A percentile compares a stretch with the other conserved stretches of the same genome.
phyloP scores from a whole-genome alignment of 148 eudicot species.

The Salicornia ramosissima region DNA sequence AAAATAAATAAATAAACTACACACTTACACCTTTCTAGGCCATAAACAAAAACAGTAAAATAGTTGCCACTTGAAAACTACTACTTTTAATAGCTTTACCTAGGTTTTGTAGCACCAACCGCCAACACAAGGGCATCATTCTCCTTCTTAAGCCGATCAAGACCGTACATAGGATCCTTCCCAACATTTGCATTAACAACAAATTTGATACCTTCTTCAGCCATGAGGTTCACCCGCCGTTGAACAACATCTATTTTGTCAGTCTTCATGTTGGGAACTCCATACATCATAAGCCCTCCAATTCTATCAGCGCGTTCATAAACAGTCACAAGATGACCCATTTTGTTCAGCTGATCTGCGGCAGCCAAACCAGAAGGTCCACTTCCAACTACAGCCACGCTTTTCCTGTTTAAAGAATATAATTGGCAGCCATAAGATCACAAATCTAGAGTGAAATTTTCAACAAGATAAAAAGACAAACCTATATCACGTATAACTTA shows the following conservation, averaged over 20 bases:
- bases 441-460: neutral
- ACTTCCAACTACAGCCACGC: conserved; percentile 81
- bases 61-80: neutral
- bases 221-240: conserved; percentile 88
- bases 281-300: conserved; percentile 99
- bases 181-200: conserved; percentile 91
- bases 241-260: conserved; percentile 87
- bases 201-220: conserved; percentile 79
- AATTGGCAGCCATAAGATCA: conserved; percentile 7
- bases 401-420: conserved; percentile 74
- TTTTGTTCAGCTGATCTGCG: conserved; percentile 88
- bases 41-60: neutral
- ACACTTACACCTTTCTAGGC: neutral
- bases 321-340: conserved; percentile 88
- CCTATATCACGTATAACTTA: neutral
- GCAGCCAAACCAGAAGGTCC: conserved; percentile 99
- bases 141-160: conserved; percentile 63
- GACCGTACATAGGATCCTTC: conserved; percentile 64
- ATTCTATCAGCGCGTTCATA: conserved; percentile 95
- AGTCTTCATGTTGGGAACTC: conserved; percentile 98
- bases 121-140: conserved; percentile 85
- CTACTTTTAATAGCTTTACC: conserved; percentile 32
- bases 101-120: conserved; percentile 93
- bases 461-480: neutral
- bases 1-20: neutral